Evolutionary conservation across 371 early-diverging fungal genomes (phyloP).

Genomic region (Mucor mucedo): DNA sequence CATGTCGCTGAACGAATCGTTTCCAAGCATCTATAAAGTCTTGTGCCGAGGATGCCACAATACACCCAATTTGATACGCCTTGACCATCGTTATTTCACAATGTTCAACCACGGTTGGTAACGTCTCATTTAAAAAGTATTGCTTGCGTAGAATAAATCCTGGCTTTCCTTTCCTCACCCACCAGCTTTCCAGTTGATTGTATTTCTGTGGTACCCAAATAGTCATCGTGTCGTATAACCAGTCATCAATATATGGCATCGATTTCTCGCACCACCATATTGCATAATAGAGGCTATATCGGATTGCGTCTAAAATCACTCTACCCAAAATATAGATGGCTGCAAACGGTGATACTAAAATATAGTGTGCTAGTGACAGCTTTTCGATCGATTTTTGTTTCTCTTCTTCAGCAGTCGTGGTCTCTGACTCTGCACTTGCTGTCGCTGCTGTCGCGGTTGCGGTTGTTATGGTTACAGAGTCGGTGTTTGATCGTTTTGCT

Average conservation of each 20-base stretch:
- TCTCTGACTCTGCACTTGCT: not conserved
- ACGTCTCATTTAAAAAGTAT: constrained; percentile 1
- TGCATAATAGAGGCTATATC: constrained; percentile 23
- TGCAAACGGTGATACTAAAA: constrained; percentile 42
- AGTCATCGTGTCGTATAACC: constrained; percentile 43
- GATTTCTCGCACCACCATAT: constrained; percentile 35
- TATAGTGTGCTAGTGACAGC: constrained; percentile 37
- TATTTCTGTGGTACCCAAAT: constrained; percentile 28
- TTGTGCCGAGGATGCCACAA: not conserved
- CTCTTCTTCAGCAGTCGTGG: not conserved
- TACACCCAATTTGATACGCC: constrained; percentile 10
- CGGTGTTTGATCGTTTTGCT: not conserved
- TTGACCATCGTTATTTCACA: not conserved
- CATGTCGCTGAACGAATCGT: constrained; percentile 27
- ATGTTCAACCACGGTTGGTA: constrained; percentile 7
- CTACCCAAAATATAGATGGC: constrained; percentile 34
- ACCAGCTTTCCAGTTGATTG: constrained; percentile 29
- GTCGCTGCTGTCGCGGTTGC: not conserved
- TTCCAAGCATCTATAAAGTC: constrained; percentile 23
- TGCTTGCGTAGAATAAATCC: not conserved
- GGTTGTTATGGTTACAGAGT: constrained; percentile 1
- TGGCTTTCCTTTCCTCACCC: constrained; percentile 27
- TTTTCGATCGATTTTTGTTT: constrained; percentile 6
- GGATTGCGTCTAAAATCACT: constrained; percentile 22
- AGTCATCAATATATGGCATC: constrained; percentile 41